Percentiles rank a stretch among this genome's conserved stretches.
phyloP scores from a whole-genome alignment of 2,329 filamentous ascomycete species.

The Nakataea oryzae region DNA sequence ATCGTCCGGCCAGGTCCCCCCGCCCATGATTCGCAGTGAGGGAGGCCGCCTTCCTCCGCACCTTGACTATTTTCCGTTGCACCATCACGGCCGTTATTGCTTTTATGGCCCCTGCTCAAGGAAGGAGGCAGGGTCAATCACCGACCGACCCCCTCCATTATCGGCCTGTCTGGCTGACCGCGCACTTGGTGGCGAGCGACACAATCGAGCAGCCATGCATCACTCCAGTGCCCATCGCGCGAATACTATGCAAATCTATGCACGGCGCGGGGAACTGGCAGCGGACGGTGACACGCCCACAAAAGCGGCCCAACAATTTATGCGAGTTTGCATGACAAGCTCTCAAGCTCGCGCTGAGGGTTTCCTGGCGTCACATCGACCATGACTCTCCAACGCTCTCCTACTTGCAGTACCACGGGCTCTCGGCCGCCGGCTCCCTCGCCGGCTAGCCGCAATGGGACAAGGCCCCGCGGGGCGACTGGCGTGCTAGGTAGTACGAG shows the following conservation, averaged over 20 bases:
- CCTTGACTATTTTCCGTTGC: neutral
- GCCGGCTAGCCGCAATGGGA: neutral
- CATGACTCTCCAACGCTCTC: neutral
- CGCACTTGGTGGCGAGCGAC: neutral
- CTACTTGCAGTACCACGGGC: too few relatives aligned
- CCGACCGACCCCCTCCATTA: neutral
- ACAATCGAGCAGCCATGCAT: neutral
- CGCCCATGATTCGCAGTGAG: neutral
- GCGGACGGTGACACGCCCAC: neutral
- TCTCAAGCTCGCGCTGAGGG: too few relatives aligned
- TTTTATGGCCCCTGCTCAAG: neutral
- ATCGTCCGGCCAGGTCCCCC: too few relatives aligned
- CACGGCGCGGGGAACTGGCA: neutral
- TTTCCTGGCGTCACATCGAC: neutral
- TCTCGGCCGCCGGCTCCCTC: neutral
- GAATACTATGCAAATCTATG: neutral
- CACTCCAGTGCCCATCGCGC: too few relatives aligned
- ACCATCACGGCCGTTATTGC: neutral
- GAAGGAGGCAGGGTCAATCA: neutral
- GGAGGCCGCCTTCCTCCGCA: too few relatives aligned
- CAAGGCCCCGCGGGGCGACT: neutral
- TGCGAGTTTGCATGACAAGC: neutral
- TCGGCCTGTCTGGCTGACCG: too few relatives aligned
- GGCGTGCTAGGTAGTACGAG: too few relatives aligned
- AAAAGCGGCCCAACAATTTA: neutral